Conservation (phyloP, 768 basidiomycete genomes). For the Naganishia onofrii region DNA sequence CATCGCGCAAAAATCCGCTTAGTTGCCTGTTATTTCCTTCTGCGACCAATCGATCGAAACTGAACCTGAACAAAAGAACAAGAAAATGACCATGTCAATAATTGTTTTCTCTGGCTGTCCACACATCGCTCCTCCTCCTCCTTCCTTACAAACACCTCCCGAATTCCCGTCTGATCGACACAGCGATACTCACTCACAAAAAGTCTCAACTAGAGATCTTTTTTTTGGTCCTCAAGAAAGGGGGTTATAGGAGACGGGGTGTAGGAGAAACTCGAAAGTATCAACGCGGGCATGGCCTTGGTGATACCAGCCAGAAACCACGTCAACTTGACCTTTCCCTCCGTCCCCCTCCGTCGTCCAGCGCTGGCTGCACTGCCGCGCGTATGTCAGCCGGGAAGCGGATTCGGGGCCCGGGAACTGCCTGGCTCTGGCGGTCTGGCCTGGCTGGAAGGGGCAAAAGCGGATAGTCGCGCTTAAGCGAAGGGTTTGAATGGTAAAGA, state of each 20-base stretch:
- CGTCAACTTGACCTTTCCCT: background rate
- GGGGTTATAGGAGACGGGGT: conserved; percentile 1
- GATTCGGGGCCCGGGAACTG: no score
- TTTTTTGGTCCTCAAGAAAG: conserved; percentile 9
- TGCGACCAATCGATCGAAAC: background rate
- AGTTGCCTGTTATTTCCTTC: background rate
- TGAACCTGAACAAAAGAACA: conserved; percentile 15
- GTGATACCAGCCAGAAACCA: background rate
- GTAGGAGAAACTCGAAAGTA: conserved; percentile 18
- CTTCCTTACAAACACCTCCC: no score
- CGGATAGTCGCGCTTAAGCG: background rate
- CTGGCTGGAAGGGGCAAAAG: background rate
- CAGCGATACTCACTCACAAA: conserved; percentile 23
- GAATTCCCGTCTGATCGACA: background rate
- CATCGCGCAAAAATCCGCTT: background rate
- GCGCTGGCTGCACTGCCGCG: no score
- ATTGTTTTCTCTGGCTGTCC: background rate
- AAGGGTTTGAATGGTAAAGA: background rate
- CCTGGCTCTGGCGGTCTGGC: no score
- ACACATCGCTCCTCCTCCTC: background rate
- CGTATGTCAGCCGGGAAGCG: no score
- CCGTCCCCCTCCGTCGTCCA: no score
- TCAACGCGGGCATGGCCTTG: background rate
- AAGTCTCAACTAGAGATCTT: conserved; percentile 25
- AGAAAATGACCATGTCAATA: conserved; percentile 22